Evolutionary conservation across 202 grass and related monocot genomes (phyloP), one percentile per base, ranked within the genome.

Genomic region (Bolboschoenoplectus hybrid): DNA sequence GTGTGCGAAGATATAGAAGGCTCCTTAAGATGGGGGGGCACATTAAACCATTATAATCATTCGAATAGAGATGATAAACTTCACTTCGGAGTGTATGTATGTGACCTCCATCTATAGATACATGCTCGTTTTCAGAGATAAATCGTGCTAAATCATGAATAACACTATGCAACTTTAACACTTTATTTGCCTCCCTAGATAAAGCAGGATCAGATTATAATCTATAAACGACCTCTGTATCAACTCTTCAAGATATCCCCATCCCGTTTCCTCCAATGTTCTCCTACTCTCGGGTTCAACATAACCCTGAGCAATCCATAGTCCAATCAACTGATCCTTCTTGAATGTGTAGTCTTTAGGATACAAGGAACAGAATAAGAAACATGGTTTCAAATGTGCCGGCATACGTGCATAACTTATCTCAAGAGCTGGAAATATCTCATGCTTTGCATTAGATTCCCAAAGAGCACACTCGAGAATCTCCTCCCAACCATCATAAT

Each of bases 221-320:
- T 67, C 34, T 13, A 67, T 67, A 67, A 67, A 67, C 0, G 63
- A 67, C 11, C 63, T 67, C 5, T 67, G 63, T 39, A 67, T 13
- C 63, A 67, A 67, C 63, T 67, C 63, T 38, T 67, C 63, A 39
- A 67, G 26, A 67, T 67, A 67, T 67, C 63, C 63, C 63, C 63
- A 67, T 67, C 34, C 63, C 38, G 34, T 67, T 39, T 67, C 63
- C 32, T 39, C 32, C 10, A 67, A 67, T 38, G 63, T 39, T 67
- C 32, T 67, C 1, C 16, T 67, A 39, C 3, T 4, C 8, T 67
- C 63, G 9, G 32, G 63, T 67, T 67, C 63, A 67, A 67, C 63
- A 67, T 38, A 38, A 38, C 63, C 63, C 4, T 67, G 63, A 67
- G 63, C 63, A 67, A 67, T 67, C 63, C 63, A 67, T 67, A 67